Evolutionary conservation across 2,329 filamentous ascomycete species (phyloP).

Genomic region (Cercospora zeina): DNA sequence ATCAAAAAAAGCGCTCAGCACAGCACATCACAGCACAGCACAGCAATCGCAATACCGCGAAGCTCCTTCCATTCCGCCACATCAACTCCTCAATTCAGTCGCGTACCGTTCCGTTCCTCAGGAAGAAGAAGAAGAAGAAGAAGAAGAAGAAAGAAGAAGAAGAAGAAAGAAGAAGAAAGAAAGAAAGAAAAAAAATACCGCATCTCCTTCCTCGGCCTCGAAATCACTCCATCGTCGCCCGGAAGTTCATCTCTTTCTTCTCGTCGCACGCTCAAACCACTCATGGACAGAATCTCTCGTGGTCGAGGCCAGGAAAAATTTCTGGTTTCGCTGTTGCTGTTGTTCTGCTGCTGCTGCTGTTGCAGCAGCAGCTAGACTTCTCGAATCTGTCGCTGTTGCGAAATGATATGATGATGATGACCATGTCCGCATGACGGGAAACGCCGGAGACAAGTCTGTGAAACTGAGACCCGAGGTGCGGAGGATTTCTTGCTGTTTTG

Average conservation of each 20-base stretch:
- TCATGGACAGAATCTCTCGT: background rate
- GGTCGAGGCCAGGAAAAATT: too few relatives aligned
- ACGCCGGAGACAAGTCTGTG: constrained; percentile 24
- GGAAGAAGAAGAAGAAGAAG: too few relatives aligned
- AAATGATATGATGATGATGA: background rate
- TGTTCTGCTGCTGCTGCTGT: background rate
- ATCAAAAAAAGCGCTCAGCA: too few relatives aligned
- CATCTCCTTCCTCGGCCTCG: constrained; percentile 32
- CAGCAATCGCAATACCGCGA: too few relatives aligned
- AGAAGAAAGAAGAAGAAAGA: too few relatives aligned
- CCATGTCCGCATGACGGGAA: constrained; percentile 15
- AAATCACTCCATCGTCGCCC: constrained; percentile 18
- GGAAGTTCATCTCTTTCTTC: background rate
- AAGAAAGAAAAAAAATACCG: constrained; percentile 29
- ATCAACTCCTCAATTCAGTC: too few relatives aligned
- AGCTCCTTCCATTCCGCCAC: too few relatives aligned
- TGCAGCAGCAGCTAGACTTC: constrained; percentile 10
- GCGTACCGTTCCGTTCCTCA: too few relatives aligned
- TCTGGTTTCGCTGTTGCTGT: background rate
- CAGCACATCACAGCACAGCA: too few relatives aligned
- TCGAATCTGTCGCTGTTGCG: constrained; percentile 17
- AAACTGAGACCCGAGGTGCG: constrained; percentile 20
- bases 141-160: too few relatives aligned
- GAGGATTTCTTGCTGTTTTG: constrained; percentile 27
- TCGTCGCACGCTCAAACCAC: background rate